phyloP scores from a whole-genome alignment of 768 basidiomycete species.

The Tulasnella sp. region DNA sequence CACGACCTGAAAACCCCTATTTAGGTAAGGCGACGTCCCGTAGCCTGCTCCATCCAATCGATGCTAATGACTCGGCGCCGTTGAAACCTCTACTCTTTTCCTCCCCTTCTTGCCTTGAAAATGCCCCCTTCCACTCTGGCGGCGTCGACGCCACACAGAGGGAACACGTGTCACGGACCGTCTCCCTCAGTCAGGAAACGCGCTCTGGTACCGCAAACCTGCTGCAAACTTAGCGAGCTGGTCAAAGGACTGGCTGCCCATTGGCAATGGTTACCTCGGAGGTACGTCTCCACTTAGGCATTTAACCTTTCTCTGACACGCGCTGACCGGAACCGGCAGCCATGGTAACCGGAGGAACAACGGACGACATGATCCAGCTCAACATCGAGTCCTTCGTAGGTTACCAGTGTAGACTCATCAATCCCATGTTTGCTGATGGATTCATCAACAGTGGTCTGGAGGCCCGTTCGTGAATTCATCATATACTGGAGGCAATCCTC shows the following conservation, averaged over 20 bases:
- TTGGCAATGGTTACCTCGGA: slow-evolving; percentile 62
- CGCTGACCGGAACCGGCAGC: slow-evolving; percentile 35
- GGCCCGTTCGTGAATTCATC: slow-evolving; percentile 25
- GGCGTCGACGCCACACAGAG: not conserved
- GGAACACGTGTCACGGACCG: not conserved
- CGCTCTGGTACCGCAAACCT: slow-evolving; percentile 49
- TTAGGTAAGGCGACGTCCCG: not conserved
- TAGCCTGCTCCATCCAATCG: not conserved
- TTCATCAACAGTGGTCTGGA: not conserved
- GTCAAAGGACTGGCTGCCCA: slow-evolving; percentile 54
- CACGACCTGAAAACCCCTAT: slow-evolving; percentile 4
- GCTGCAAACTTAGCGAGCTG: slow-evolving; percentile 45
- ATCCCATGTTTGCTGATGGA: not conserved
- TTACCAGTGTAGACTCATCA: not conserved
- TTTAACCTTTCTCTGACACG: not conserved
- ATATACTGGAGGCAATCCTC: slow-evolving; percentile 66
- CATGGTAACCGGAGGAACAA: slow-evolving; percentile 55
- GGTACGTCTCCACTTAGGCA: slow-evolving; percentile 12
- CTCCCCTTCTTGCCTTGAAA: not conserved
- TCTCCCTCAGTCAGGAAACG: slow-evolving; percentile 63
- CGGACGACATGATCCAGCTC: slow-evolving; percentile 53
- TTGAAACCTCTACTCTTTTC: not conserved
- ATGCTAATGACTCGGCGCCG: not conserved
- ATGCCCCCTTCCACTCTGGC: not conserved
- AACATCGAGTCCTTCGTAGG: slow-evolving; percentile 74